A percentile compares a stretch with the other conserved stretches of the same genome.
Evolutionary conservation across 2,329 filamentous ascomycete species (phyloP).

Genomic region (Ophiobolus disseminans): DNA sequence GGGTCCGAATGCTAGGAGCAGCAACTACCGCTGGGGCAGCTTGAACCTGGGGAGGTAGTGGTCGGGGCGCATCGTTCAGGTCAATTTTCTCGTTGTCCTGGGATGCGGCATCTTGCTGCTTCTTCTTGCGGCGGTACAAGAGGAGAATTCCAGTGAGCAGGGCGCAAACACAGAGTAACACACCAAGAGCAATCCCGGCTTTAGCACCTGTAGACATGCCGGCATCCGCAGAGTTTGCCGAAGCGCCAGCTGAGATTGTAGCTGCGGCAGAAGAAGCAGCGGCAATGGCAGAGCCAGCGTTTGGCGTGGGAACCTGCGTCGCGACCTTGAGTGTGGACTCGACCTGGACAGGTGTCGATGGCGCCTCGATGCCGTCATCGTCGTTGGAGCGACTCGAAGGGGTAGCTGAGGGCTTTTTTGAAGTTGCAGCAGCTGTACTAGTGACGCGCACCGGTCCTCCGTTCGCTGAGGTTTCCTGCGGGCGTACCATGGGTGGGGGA

Average conservation of each 20-base stretch:
- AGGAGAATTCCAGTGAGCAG: conserved; percentile 75
- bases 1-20: conserved; percentile 50
- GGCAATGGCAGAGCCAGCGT: conserved; percentile 22
- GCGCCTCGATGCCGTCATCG: conserved; percentile 23
- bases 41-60: conserved; percentile 34
- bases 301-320: conserved; percentile 33
- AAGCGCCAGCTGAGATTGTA: conserved; percentile 34
- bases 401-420: conserved; percentile 28
- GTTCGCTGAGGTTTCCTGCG: no score
- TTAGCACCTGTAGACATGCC: conserved; percentile 63
- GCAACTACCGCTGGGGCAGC: conserved; percentile 9
- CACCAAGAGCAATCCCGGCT: conserved; percentile 85
- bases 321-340: conserved; percentile 35
- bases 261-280: conserved; percentile 30
- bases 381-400: conserved; percentile 19
- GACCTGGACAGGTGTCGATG: no score
- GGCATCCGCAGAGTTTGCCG: conserved; percentile 25
- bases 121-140: conserved; percentile 75
- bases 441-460: no score
- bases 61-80: conserved; percentile 36
- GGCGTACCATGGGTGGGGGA: no score
- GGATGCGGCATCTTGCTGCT: conserved; percentile 57
- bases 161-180: conserved; percentile 72
- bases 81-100: conserved; percentile 53
- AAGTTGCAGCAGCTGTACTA: no score